Percentiles rank a stretch among this genome's conserved stretches.
phyloP scores from a whole-genome alignment of 1,284 basidiomycete genomes.

The Kalmanozyma brasiliensis region DNA sequence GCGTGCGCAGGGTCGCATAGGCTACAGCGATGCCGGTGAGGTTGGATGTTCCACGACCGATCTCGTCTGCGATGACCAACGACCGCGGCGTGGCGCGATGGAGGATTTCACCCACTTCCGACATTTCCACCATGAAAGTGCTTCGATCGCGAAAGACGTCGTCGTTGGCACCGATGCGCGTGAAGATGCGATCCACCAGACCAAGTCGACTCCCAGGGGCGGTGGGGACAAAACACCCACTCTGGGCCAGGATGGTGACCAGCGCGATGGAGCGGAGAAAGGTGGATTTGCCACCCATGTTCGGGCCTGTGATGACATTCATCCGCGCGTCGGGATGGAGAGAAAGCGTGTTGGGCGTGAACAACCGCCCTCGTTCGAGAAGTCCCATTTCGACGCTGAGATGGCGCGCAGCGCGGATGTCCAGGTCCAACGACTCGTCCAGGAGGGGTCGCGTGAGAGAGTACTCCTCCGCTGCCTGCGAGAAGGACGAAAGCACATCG shows the following conservation, averaged over 20 bases:
- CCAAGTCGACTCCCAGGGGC: constrained; percentile 82
- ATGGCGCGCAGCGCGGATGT: constrained; percentile 84
- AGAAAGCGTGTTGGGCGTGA: constrained; percentile 77
- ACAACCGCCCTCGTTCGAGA: constrained; percentile 71
- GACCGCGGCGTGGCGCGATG: constrained; percentile 73
- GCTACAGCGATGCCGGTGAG: constrained; percentile 92
- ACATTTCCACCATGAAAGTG: constrained; percentile 82
- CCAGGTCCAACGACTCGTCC: constrained; percentile 71
- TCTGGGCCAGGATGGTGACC: constrained; percentile 89
- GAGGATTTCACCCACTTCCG: constrained; percentile 72
- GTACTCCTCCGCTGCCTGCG: constrained; percentile 82
- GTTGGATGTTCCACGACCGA: constrained; percentile 92
- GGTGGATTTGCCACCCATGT: constrained; percentile 94
- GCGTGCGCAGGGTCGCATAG: constrained; percentile 86
- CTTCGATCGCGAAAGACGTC: constrained; percentile 91
- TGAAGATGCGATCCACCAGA: constrained; percentile 89
- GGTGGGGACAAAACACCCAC: constrained; percentile 92
- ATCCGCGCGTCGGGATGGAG: constrained; percentile 66
- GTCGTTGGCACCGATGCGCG: constrained; percentile 93
- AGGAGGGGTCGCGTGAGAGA: constrained; percentile 80
- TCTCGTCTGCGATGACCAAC: constrained; percentile 73
- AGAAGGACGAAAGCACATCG: constrained; percentile 85
- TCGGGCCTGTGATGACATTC: constrained; percentile 89
- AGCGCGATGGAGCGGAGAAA: constrained; percentile 90
- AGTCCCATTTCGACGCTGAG: constrained; percentile 92